Percentiles rank a stretch among this genome's conserved stretches.
Evolutionary conservation across 1,284 basidiomycete species (phyloP).

Genomic region (Flammula alnicola): DNA sequence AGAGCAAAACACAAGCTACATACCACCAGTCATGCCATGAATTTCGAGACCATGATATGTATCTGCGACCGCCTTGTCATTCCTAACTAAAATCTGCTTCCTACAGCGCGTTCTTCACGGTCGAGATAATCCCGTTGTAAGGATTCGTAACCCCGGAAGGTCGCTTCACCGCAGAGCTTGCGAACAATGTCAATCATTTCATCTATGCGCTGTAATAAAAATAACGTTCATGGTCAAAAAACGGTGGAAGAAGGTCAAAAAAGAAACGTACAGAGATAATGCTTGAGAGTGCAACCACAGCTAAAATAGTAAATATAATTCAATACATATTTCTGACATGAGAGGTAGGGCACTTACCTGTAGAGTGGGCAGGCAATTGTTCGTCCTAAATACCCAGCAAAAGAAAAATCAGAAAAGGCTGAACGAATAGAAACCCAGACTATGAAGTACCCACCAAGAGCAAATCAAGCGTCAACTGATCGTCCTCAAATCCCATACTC

Average conservation of each 20-base stretch:
- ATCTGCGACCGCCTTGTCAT: too few relatives aligned
- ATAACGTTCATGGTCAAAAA: neutral
- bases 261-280: slow-evolving; percentile 37
- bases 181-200: slow-evolving; percentile 41
- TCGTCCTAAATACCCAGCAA: slow-evolving; percentile 40
- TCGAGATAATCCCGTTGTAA: slow-evolving; percentile 40
- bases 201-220: slow-evolving; percentile 40
- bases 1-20: too few relatives aligned
- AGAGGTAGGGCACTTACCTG: slow-evolving; percentile 27
- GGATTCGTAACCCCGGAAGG: slow-evolving; percentile 39
- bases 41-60: too few relatives aligned
- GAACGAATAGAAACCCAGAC: neutral
- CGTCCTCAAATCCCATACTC: slow-evolving; percentile 42
- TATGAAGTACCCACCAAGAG: slow-evolving; percentile 33
- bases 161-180: slow-evolving; percentile 43
- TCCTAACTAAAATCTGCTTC: too few relatives aligned
- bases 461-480: slow-evolving; percentile 40
- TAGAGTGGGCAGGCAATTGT: slow-evolving; percentile 45
- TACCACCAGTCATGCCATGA: too few relatives aligned
- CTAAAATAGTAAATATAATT: slow-evolving; percentile 19
- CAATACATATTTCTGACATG: neutral
- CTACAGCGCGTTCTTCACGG: slow-evolving; percentile 37
- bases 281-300: slow-evolving; percentile 42
- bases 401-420: neutral
- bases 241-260: neutral